Conservation (phyloP, 148 eudicot genomes). For the Chenopodium formosanum region DNA sequence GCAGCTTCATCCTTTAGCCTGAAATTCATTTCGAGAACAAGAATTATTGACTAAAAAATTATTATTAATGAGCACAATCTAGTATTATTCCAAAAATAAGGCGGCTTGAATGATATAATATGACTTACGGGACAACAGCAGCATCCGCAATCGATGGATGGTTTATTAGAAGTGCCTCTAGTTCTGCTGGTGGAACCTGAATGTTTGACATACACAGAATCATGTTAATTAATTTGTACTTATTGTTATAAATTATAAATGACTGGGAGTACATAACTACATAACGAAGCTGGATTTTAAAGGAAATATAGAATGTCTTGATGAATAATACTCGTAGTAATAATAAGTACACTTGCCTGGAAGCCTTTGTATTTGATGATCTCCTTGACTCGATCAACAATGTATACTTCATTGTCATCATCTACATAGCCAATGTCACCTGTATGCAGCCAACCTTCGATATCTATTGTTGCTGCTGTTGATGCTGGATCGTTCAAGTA, state of each 20-base stretch:
- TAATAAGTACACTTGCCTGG: constrained; percentile 33
- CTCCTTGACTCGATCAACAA: constrained; percentile 84
- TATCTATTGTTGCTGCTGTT: constrained; percentile 69
- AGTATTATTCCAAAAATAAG: background rate
- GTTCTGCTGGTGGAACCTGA: constrained; percentile 83
- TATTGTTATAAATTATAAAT: too few species aligned
- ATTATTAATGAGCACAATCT: background rate
- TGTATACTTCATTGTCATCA: constrained; percentile 73
- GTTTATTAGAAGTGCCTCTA: constrained; percentile 67
- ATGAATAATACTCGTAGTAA: background rate
- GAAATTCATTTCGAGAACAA: background rate
- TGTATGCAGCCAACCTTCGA: constrained; percentile 83
- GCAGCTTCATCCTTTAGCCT: constrained; percentile 79
- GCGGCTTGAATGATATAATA: background rate
- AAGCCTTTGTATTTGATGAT: constrained; percentile 89
- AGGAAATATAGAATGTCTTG: too few species aligned
- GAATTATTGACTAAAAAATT: background rate
- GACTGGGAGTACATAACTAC: too few species aligned
- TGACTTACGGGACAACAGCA: constrained; percentile 76
- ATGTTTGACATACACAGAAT: background rate
- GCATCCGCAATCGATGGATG: constrained; percentile 75
- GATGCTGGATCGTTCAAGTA: constrained; percentile 74
- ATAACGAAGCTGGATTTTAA: too few species aligned
- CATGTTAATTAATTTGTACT: background rate
- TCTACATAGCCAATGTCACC: constrained; percentile 92